Base-by-base conservation (phyloP, 106 monocot genomes). In the Apostasia shenzhenica region DNA sequence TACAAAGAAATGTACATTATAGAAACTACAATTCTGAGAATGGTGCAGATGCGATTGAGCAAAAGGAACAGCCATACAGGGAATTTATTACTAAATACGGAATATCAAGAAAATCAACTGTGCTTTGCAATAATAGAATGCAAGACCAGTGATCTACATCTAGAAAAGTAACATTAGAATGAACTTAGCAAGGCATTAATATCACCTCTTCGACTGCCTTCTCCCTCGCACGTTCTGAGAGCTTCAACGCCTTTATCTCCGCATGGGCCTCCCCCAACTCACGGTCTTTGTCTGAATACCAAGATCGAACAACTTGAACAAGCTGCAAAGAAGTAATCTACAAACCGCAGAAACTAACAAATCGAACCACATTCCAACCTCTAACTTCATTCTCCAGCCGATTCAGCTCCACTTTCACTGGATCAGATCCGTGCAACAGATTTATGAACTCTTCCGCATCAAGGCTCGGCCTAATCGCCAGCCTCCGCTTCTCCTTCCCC, bases 301-400 rank as follows among this genome's bases (percentile, higher is more conserved):
- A 49, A 61, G 40, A 61, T 38, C 2, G 41, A 38, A 14, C 26
- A 52, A 59, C 41, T 2, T 13, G 44, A 57, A 39, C 12, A 48
- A 67, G 14, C 3, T 0, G 41, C 9, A 59, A 42, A 6, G 70
- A 61, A 56, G 2, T 5, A 57, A 6, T 49, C 4, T 8, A 44
- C 8, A 41, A 26, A 26, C 2, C 38, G n/a, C 2, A 10, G 14
- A 48, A 12, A 5, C 4, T 5, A 65, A 9, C 63, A 44, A 50
- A 80, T 59, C 58, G 57, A 72, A 50, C 57, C 45, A 40, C 57
- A 76, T 47, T 71, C 82, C 40, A 42, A 91, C 91, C 87, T 84
- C 87, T 76, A 48, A 91, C 87, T 79, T 91, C 91, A 58, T 87
- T 91, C 82, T 91, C 91, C 41, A 91, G 79, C 14, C 91, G 81